These are phyloP conservation scores for Blastobotrys ciferrii DNA, from an alignment of 1,139 yeast species.

Conservation along the genomic window DNA sequence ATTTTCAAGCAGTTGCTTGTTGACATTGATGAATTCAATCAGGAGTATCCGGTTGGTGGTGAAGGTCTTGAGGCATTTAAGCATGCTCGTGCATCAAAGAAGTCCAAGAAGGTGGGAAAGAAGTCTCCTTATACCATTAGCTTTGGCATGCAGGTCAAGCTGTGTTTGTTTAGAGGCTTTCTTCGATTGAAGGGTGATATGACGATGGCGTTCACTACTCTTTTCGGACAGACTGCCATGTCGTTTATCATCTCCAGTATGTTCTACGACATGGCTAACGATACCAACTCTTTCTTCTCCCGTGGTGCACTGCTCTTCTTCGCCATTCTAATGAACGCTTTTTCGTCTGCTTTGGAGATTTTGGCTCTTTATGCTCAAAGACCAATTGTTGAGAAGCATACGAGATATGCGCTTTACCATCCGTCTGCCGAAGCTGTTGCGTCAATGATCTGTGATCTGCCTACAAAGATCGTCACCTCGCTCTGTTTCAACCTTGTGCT, in stretches of 20 bases:
- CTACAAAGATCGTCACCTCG: conserved; percentile 56
- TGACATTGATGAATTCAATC: conserved; percentile 44
- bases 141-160: conserved; percentile 60
- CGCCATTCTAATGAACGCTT: conserved; percentile 74
- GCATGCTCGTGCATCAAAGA: conserved; percentile 52
- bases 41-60: conserved; percentile 29
- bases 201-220: conserved; percentile 57
- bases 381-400: conserved; percentile 77
- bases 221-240: conserved; percentile 68
- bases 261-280: conserved; percentile 56
- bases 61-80: conserved; percentile 37
- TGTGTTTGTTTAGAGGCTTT: conserved; percentile 59
- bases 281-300: conserved; percentile 56
- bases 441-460: conserved; percentile 64
- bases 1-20: conserved; percentile 43
- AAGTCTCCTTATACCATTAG: conserved; percentile 66
- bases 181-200: conserved; percentile 66
- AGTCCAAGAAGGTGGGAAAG: conserved; percentile 52
- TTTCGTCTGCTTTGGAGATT: conserved; percentile 71
- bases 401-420: conserved; percentile 68
- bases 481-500: conserved; percentile 58
- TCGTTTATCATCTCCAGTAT: conserved; percentile 72
- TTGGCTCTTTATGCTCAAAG: conserved; percentile 70
- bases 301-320: conserved; percentile 75
- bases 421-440: conserved; percentile 79